Conservation (phyloP, 2,329 filamentous ascomycete species). For the Aspergillus terreus region DNA sequence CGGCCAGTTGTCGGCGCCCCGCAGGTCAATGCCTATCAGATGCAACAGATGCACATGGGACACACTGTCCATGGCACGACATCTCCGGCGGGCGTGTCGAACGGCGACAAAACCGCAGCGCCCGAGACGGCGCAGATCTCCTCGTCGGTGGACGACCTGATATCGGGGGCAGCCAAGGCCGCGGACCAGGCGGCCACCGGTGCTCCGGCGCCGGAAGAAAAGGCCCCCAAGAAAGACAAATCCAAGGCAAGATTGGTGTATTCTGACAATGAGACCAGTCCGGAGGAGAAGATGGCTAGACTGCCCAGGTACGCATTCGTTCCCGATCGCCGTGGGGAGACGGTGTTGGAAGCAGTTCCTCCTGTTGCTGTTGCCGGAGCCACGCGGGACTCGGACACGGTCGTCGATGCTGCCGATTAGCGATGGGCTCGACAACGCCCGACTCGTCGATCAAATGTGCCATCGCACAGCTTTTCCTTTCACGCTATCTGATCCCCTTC, state of each 20-base stretch:
- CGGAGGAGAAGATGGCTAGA: conserved; percentile 84
- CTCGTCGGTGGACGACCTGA: conserved; percentile 50
- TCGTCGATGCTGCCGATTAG: conserved; percentile 32
- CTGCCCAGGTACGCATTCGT: conserved; percentile 71
- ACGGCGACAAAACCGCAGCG: conserved; percentile 24
- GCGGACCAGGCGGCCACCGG: conserved; percentile 38
- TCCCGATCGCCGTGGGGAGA: conserved; percentile 42
- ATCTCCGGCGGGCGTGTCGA: conserved; percentile 21
- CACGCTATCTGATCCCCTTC: not conserved
- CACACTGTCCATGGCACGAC: conserved; percentile 33
- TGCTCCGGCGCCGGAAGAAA: conserved; percentile 52
- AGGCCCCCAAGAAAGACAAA: conserved; percentile 65
- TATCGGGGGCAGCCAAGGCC: conserved; percentile 46
- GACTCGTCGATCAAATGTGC: not conserved
- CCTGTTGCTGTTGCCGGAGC: conserved; percentile 30
- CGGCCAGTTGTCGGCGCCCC: conserved; percentile 57
- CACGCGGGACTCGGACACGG: conserved; percentile 32
- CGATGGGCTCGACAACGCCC: conserved; percentile 4
- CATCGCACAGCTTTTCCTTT: not conserved
- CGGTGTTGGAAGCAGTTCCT: conserved; percentile 32
- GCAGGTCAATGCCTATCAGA: conserved; percentile 50
- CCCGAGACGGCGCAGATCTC: conserved; percentile 26
- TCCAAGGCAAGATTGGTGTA: conserved; percentile 72
- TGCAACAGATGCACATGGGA: conserved; percentile 57
- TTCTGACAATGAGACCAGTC: conserved; percentile 72